Conservation (phyloP, 495 filamentous ascomycete species). For the Penicillium longicatenatum region DNA sequence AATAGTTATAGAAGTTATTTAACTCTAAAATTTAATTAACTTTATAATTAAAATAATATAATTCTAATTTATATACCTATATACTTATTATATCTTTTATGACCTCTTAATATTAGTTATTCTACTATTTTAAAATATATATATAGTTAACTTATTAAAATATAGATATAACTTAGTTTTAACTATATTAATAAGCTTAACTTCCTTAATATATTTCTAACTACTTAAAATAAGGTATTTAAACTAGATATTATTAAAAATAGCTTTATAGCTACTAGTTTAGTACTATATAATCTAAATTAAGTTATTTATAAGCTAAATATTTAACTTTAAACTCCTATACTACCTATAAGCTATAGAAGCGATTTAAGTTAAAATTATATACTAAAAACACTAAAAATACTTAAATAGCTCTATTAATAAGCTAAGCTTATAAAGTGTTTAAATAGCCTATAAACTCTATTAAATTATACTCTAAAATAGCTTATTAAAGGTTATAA, state of each 20-base stretch:
- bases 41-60: neutral
- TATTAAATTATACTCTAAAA: neutral
- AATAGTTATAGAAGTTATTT: conserved; percentile 1
- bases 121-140: no score
- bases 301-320: neutral
- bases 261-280: neutral
- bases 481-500: neutral
- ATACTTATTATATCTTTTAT: conserved; percentile 2
- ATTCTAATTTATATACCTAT: no score
- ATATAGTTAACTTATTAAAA: no score
- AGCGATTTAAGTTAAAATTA: no score
- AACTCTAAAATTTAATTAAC: neutral
- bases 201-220: neutral
- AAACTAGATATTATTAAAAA: neutral
- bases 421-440: neutral
- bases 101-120: neutral
- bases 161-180: no score
- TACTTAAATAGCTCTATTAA: neutral
- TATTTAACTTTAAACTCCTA: neutral
- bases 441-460: neutral
- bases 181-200: neutral
- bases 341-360: neutral
- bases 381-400: neutral
- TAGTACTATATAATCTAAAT: neutral
- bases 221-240: neutral